phyloP scores from a whole-genome alignment of 2,329 filamentous ascomycete species.

The Phialophora macrospora region DNA sequence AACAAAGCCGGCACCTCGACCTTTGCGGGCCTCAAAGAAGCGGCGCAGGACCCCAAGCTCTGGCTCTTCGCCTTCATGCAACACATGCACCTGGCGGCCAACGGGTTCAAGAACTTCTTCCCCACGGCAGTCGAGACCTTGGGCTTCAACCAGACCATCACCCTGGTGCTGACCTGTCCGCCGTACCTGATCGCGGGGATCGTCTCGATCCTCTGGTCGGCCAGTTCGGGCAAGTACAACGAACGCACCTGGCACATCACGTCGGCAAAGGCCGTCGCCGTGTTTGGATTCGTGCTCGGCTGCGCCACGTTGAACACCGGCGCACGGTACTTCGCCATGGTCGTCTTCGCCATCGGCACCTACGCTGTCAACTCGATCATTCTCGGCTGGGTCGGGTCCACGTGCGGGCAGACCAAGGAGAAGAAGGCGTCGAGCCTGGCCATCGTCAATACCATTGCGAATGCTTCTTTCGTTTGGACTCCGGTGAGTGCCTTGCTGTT shows the following conservation, averaged over 20 bases:
- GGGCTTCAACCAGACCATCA: conserved; percentile 55
- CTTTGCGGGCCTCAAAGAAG: conserved; percentile 29
- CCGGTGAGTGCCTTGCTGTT: conserved; percentile 40
- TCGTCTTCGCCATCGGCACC: conserved; percentile 43
- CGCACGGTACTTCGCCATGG: conserved; percentile 42
- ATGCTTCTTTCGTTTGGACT: conserved; percentile 71
- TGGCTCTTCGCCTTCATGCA: conserved; percentile 54
- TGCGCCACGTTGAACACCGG: conserved; percentile 53
- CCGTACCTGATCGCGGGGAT: conserved; percentile 43
- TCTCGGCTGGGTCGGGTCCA: conserved; percentile 53
- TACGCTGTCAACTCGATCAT: conserved; percentile 49
- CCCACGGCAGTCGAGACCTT: conserved; percentile 55
- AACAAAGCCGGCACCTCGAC: conserved; percentile 1
- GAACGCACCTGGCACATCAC: conserved; percentile 73
- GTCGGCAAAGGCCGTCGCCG: conserved; percentile 63
- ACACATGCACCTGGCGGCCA: conserved; percentile 52
- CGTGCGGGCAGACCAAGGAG: conserved; percentile 61
- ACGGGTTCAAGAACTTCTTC: conserved; percentile 53
- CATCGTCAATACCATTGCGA: conserved; percentile 63
- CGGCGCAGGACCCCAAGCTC: conserved; percentile 43
- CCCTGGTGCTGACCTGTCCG: conserved; percentile 55
- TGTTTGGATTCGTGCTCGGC: conserved; percentile 46
- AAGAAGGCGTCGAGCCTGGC: conserved; percentile 52
- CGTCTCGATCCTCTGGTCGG: conserved; percentile 23
- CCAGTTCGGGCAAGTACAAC: conserved; percentile 42